A percentile compares a stretch with the other conserved stretches of the same genome.
phyloP scores from a whole-genome alignment of 2,329 filamentous ascomycete species.

The Hyphodiscus sp. region DNA sequence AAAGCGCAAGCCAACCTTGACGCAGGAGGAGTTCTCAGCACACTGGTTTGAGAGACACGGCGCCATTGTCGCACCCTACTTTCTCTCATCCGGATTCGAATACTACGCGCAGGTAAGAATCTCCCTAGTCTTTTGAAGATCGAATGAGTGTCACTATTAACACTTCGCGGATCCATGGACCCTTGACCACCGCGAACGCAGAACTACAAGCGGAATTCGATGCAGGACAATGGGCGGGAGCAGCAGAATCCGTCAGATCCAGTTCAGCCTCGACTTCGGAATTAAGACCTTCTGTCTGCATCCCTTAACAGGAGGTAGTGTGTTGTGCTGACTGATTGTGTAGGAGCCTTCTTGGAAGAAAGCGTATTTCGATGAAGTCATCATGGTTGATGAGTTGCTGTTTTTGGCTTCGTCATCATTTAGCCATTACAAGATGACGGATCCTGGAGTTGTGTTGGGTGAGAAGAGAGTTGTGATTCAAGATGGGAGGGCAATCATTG shows the following conservation, averaged over 20 bases:
- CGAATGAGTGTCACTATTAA: neutral
- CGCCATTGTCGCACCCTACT: constrained; percentile 19
- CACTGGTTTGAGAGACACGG: constrained; percentile 23
- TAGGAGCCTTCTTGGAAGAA: constrained; percentile 15
- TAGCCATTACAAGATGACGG: constrained; percentile 13
- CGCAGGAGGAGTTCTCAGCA: constrained; percentile 19
- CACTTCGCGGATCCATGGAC: neutral
- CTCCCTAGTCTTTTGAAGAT: neutral
- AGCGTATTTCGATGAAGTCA: constrained; percentile 20
- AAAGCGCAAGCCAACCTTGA: constrained; percentile 19
- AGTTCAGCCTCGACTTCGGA: neutral
- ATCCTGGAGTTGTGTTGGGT: constrained; percentile 13
- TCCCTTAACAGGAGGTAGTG: neutral
- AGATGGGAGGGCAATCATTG: constrained; percentile 16
- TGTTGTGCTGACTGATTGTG: neutral
- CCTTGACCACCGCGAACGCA: too few relatives aligned
- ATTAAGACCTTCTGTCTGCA: neutral
- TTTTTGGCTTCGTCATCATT: constrained; percentile 19
- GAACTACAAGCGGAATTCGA: too few relatives aligned
- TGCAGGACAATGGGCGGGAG: too few relatives aligned
- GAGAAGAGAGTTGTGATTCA: constrained; percentile 19
- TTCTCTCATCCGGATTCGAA: constrained; percentile 14
- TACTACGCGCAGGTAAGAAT: constrained; percentile 20
- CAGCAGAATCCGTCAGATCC: neutral
- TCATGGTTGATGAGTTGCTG: constrained; percentile 16